phyloP scores from a whole-genome alignment of 2,329 filamentous ascomycete genomes.

The Colletotrichum sp. region DNA sequence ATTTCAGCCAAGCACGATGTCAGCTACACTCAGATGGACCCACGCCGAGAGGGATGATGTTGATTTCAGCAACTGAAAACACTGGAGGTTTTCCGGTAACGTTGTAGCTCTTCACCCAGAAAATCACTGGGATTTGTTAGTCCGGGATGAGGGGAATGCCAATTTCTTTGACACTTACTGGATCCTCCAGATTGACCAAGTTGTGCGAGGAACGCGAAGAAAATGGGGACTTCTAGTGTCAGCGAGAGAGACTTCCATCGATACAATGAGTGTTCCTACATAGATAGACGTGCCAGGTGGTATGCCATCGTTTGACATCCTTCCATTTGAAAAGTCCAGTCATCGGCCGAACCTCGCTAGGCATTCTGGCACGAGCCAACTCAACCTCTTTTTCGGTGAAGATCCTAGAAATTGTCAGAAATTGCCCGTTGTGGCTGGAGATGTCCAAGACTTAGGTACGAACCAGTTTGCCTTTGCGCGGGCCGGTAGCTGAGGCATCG shows the following conservation, averaged over 20 bases:
- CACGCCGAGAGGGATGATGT: conserved; percentile 30
- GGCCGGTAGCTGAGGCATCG: conserved; percentile 29
- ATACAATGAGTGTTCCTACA: conserved; percentile 14
- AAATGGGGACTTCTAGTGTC: conserved; percentile 21
- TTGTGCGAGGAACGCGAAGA: conserved; percentile 26
- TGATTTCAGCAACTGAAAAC: conserved; percentile 29
- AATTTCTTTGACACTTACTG: conserved; percentile 19
- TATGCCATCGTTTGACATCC: conserved; percentile 31
- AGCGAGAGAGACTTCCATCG: not conserved
- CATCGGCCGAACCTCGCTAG: conserved; percentile 24
- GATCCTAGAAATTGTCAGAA: conserved; percentile 13
- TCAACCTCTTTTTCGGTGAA: conserved; percentile 27
- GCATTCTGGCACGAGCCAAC: conserved; percentile 28
- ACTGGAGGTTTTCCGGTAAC: conserved; percentile 19
- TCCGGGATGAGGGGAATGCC: not conserved
- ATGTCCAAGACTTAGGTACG: not conserved
- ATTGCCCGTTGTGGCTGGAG: accelerated
- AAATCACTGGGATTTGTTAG: conserved; percentile 25
- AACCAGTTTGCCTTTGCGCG: conserved; percentile 30
- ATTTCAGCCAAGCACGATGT: not conserved
- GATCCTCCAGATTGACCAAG: conserved; percentile 27
- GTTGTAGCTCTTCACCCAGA: conserved; percentile 32
- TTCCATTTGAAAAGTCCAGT: conserved; percentile 33
- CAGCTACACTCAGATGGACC: not conserved
- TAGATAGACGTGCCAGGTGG: conserved; percentile 31